phyloP scores from a whole-genome alignment of 2,329 filamentous ascomycete species.

The Cladophialophora carrionii region DNA sequence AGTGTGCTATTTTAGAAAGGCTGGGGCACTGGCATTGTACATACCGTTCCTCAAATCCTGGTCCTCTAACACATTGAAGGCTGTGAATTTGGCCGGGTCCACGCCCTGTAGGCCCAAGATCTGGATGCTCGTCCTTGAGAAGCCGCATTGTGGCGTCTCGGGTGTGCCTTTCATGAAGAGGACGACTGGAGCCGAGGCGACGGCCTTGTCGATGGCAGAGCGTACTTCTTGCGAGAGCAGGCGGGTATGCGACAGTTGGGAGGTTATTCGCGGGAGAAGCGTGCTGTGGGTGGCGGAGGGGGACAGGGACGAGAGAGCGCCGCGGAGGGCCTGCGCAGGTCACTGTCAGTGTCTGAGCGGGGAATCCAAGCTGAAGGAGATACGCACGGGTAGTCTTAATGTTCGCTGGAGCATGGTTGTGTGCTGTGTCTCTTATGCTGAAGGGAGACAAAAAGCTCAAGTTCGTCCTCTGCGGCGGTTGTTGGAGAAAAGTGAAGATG shows the following conservation, averaged over 20 bases:
- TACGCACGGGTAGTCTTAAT: constrained; percentile 27
- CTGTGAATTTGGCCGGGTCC: constrained; percentile 93
- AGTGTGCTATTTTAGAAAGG: too few relatives aligned
- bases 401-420: constrained; percentile 25
- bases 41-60: constrained; percentile 78
- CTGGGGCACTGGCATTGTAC: constrained; percentile 37
- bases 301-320: constrained; percentile 32
- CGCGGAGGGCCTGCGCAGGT: constrained; percentile 32
- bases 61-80: constrained; percentile 96
- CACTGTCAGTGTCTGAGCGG: background rate
- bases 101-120: constrained; percentile 93
- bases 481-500: constrained; percentile 26
- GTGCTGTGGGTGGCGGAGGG: constrained; percentile 41
- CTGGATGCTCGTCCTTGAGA: constrained; percentile 92
- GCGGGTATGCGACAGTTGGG: constrained; percentile 44
- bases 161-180: constrained; percentile 99
- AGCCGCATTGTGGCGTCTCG: constrained; percentile 93
- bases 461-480: background rate
- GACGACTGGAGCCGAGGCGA: constrained; percentile 85
- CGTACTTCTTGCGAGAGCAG: constrained; percentile 79
- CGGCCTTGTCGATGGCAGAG: constrained; percentile 85
- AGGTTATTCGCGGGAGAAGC: constrained; percentile 40
- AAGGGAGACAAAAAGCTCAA: background rate
- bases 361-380: background rate
- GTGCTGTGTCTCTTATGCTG: background rate